Evolutionary conservation across 768 basidiomycete genomes (phyloP).

Genomic region (Tylopilus vinaceipallidus): DNA sequence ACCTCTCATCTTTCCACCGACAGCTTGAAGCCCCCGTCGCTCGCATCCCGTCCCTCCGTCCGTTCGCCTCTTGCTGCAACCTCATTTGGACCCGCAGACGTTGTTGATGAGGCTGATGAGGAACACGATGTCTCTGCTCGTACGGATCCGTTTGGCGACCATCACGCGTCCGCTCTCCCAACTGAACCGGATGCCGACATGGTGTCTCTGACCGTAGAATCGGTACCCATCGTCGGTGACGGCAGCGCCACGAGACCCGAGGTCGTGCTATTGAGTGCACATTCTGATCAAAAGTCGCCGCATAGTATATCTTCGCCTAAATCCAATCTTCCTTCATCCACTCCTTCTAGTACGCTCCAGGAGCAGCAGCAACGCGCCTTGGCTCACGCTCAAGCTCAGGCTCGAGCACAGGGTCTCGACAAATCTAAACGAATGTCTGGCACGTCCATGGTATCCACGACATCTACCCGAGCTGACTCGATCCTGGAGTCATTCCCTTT

Average conservation of each 20-base stretch:
- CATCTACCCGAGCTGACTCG: constrained; percentile 76
- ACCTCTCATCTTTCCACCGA: constrained; percentile 32
- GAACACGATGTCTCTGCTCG: constrained; percentile 26
- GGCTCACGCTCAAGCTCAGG: constrained; percentile 59
- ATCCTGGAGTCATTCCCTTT: constrained; percentile 87
- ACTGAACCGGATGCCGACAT: constrained; percentile 35
- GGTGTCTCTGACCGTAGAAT: constrained; percentile 50
- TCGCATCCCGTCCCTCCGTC: constrained; percentile 40
- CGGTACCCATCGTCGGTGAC: constrained; percentile 55
- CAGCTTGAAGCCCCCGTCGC: constrained; percentile 40
- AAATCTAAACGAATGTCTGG: constrained; percentile 53
- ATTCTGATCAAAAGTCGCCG: constrained; percentile 42
- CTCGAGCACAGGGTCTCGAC: constrained; percentile 51
- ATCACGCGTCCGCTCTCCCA: constrained; percentile 33
- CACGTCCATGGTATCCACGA: constrained; percentile 63
- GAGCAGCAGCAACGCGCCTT: constrained; percentile 68
- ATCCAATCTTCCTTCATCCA: constrained; percentile 48
- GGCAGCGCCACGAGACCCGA: constrained; percentile 68
- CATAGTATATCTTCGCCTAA: constrained; percentile 63
- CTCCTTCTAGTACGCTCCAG: constrained; percentile 42
- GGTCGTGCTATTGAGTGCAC: constrained; percentile 44
- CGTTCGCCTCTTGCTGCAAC: constrained; percentile 69
- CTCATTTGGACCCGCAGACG: constrained; percentile 70
- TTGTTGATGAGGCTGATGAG: constrained; percentile 47
- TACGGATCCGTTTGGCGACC: constrained; percentile 65